These are phyloP conservation scores for Clitopilus hobsonii DNA, from an alignment of 768 basidiomycete species.

Conservation along the genomic window DNA sequence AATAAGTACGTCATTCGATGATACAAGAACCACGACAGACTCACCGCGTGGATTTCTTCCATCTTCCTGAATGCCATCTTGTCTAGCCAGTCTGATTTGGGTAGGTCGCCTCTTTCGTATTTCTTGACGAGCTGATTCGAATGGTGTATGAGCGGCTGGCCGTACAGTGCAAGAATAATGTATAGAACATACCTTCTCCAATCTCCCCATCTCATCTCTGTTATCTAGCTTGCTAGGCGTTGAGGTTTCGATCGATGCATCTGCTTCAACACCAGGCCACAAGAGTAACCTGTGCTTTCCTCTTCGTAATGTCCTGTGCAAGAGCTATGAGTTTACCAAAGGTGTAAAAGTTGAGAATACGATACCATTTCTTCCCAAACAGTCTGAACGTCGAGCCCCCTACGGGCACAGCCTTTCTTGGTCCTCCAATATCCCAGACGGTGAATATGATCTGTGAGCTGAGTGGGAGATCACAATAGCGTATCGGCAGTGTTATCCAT, in stretches of 20 bases:
- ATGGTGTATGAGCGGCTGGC: constrained; percentile 10
- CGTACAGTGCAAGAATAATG: neutral
- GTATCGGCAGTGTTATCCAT: constrained; percentile 87
- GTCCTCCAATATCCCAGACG: constrained; percentile 91
- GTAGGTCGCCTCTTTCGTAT: constrained; percentile 90
- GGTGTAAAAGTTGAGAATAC: constrained; percentile 10
- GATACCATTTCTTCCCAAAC: constrained; percentile 92
- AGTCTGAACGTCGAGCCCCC: constrained; percentile 89
- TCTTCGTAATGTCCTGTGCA: constrained; percentile 74
- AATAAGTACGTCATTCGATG: neutral
- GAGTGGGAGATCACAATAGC: constrained; percentile 89
- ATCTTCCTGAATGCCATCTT: constrained; percentile 91
- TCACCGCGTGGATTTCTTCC: constrained; percentile 88
- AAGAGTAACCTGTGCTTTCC: constrained; percentile 88
- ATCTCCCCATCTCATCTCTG: constrained; percentile 90
- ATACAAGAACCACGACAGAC: constrained; percentile 15
- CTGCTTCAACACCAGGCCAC: constrained; percentile 82
- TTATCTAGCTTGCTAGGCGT: constrained; percentile 85
- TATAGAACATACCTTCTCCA: constrained; percentile 82
- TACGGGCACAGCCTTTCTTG: constrained; percentile 73
- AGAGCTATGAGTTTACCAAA: neutral
- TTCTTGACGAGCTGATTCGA: constrained; percentile 79
- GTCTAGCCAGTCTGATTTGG: constrained; percentile 95
- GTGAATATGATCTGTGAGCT: constrained; percentile 90
- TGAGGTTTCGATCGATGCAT: constrained; percentile 72